Percentiles rank a stretch among this genome's conserved stretches.
phyloP scores from a whole-genome alignment of 1,284 basidiomycete genomes.

The Leccinum fallax region DNA sequence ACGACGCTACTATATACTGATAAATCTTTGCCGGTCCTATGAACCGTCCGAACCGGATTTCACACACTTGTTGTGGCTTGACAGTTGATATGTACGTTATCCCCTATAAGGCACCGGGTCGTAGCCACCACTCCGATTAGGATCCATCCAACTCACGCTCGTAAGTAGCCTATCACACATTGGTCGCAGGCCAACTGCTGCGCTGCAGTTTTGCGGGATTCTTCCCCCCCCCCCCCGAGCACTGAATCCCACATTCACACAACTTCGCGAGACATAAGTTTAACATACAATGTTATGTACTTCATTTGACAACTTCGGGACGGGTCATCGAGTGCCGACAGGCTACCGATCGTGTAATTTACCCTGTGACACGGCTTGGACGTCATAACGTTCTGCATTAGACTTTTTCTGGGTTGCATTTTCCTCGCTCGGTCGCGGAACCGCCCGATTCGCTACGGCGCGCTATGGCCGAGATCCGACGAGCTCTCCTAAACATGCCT shows the following conservation, averaged over 20 bases:
- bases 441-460: not conserved
- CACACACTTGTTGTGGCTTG: slow-evolving; percentile 1
- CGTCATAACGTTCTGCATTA: not conserved
- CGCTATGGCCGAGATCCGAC: not conserved
- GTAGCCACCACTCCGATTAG: not conserved
- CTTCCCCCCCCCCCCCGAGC: not conserved
- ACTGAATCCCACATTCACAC: not conserved
- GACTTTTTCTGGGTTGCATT: not conserved
- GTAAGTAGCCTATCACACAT: not conserved
- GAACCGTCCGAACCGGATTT: not conserved
- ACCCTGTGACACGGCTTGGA: not conserved
- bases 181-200: not conserved
- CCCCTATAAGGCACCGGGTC: not conserved
- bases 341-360: not conserved
- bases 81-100: not conserved
- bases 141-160: not conserved
- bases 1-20: not conserved
- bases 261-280: not conserved
- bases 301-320: not conserved
- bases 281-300: not conserved
- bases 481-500: no score
- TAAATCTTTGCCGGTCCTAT: not conserved
- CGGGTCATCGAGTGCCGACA: not conserved
- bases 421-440: not conserved
- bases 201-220: not conserved